A percentile compares a stretch with the other conserved stretches of the same genome.
Conservation (phyloP, 108 stramenopile genomes). For the Pseudonitzschia multistriata region DNA sequence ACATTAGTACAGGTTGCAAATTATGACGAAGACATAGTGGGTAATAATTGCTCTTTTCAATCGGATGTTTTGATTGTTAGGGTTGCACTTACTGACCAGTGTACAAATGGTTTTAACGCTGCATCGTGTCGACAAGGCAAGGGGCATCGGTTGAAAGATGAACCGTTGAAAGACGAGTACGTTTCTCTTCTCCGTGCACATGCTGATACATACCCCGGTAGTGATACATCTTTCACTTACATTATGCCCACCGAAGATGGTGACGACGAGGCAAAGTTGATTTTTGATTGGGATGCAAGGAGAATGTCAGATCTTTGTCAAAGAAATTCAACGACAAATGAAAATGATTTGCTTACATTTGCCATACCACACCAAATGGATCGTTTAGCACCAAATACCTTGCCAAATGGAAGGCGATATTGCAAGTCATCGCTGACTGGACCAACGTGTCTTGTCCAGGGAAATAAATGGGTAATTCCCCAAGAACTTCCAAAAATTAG, state of each 20-base stretch:
- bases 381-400: neutral
- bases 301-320: slow-evolving; percentile 35
- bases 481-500: slow-evolving; percentile 44
- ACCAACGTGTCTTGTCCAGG: slow-evolving; percentile 40
- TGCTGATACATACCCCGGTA: slow-evolving; percentile 72
- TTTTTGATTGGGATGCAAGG: slow-evolving; percentile 68
- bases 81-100: slow-evolving; percentile 76
- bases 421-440: slow-evolving; percentile 44
- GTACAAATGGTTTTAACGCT: slow-evolving; percentile 71
- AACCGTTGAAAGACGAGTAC: slow-evolving; percentile 25
- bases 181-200: slow-evolving; percentile 54
- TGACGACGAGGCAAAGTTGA: slow-evolving; percentile 14
- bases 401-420: slow-evolving; percentile 20
- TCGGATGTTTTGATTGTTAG: slow-evolving; percentile 58
- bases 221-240: slow-evolving; percentile 39
- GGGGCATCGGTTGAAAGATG: slow-evolving; percentile 46
- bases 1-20: slow-evolving; percentile 38
- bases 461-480: slow-evolving; percentile 32
- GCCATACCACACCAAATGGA: slow-evolving; percentile 77
- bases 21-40: slow-evolving; percentile 4
- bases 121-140: slow-evolving; percentile 44
- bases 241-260: slow-evolving; percentile 25
- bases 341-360: slow-evolving; percentile 54
- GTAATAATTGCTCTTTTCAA: neutral
- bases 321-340: slow-evolving; percentile 16